A percentile compares a stretch with the other conserved stretches of the same genome.
Conservation (phyloP, 2,329 filamentous ascomycete species). For the Aspergillus amoenus region DNA sequence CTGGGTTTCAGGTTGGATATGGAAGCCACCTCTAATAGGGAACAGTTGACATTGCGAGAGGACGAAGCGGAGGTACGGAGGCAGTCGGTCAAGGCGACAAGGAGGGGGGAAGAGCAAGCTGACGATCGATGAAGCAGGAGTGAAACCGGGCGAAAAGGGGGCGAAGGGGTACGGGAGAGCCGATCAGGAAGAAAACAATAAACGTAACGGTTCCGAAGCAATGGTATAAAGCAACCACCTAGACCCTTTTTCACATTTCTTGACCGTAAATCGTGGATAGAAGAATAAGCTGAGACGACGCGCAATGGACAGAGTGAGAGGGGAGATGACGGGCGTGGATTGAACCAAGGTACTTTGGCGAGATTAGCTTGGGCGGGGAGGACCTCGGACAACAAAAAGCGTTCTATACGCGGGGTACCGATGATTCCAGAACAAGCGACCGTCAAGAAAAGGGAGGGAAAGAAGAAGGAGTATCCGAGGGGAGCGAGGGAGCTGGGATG, state of each 20-base stretch:
- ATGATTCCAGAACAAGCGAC: neutral
- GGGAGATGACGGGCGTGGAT: slow-evolving; percentile 2
- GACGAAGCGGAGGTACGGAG: slow-evolving; percentile 1
- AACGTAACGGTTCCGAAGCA: neutral
- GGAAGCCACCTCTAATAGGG: slow-evolving; percentile 14
- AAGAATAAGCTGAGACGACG: neutral
- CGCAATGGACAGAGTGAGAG: neutral
- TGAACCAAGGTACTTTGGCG: slow-evolving; percentile 1
- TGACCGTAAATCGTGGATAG: slow-evolving; percentile 5
- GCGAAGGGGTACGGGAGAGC: slow-evolving; percentile 16
- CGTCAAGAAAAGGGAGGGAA: neutral
- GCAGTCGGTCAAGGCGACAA: slow-evolving; percentile 8
- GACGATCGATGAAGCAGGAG: slow-evolving; percentile 13
- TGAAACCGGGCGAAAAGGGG: slow-evolving; percentile 15
- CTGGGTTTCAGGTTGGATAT: slow-evolving; percentile 6
- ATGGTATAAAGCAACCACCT: slow-evolving; percentile 4
- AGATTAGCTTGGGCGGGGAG: neutral
- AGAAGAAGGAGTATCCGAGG: neutral
- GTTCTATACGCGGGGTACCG: neutral
- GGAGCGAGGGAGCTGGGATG: slow-evolving; percentile 8
- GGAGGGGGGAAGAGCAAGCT: slow-evolving; percentile 11
- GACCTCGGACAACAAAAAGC: neutral
- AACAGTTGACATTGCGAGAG: slow-evolving; percentile 19
- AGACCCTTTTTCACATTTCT: slow-evolving; percentile 17
- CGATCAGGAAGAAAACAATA: slow-evolving; percentile 16